Percentiles rank a stretch among this genome's conserved stretches.
Evolutionary conservation across 306 rosid species (phyloP).

Genomic region (Mimosa bimucronata): DNA sequence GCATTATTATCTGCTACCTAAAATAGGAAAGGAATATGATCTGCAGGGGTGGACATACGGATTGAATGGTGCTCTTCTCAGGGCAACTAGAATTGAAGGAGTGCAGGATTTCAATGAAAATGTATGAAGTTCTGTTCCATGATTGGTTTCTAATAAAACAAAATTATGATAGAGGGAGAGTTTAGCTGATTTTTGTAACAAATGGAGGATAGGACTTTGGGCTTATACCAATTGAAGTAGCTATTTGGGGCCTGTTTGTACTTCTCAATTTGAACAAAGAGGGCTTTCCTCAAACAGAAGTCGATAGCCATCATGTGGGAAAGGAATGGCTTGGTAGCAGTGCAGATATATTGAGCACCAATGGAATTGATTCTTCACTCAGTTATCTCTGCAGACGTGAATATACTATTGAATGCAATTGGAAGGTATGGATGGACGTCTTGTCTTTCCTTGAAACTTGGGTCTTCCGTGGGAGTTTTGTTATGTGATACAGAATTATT

Average conservation of each 20-base stretch:
- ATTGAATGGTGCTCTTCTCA: constrained; percentile 76
- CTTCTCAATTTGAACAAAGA: constrained; percentile 70
- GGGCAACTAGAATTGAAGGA: constrained; percentile 80
- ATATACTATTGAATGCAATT: constrained; percentile 85
- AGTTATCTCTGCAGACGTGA: constrained; percentile 75
- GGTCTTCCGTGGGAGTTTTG: constrained; percentile 19
- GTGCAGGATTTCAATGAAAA: constrained; percentile 67
- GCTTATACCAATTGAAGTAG: constrained; percentile 67
- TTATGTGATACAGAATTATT: background rate
- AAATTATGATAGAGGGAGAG: constrained; percentile 18
- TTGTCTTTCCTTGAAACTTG: constrained; percentile 19
- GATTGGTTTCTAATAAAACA: constrained; percentile 24
- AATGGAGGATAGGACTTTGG: constrained; percentile 82
- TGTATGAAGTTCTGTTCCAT: constrained; percentile 52
- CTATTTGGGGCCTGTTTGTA: constrained; percentile 86
- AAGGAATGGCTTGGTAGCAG: constrained; percentile 87
- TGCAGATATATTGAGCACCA: constrained; percentile 59
- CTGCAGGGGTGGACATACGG: constrained; percentile 95
- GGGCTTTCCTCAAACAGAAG: constrained; percentile 36
- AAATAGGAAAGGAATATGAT: constrained; percentile 15
- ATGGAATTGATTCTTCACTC: constrained; percentile 71
- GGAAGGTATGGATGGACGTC: constrained; percentile 67
- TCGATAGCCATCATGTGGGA: constrained; percentile 47
- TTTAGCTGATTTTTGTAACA: constrained; percentile 49
- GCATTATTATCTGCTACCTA: constrained; percentile 9